Base-by-base conservation (phyloP, 2,329 filamentous ascomycete species). In the Aspergillus uvarum region DNA sequence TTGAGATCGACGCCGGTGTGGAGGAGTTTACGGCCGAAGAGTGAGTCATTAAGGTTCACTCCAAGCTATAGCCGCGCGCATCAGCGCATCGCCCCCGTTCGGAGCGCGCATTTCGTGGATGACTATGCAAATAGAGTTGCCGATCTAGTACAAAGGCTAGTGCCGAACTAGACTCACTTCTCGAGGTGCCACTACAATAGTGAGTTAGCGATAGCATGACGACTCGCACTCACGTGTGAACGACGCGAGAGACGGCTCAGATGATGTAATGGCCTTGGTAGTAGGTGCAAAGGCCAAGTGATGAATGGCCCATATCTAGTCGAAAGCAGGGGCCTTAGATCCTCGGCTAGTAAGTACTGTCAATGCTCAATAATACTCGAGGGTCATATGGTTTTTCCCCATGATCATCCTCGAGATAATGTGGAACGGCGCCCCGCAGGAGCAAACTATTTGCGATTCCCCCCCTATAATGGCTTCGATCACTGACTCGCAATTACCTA, bases 51-150 rank as follows among this genome's bases (percentile, higher is more conserved):
- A 53, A 53, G 51, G 51, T 55, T 47, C 53, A 55, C 53, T 24
- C 22, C 42, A 48, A 48, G 38, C 53, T 31, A 48, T 55, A 55
- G 32, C 42, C 32, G 42, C 53, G 42, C 53, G 53, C 47, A 55
- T 55, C 53, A 44, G 53, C 53, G 32, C 47, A 29, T 35, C 38
- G 38, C 8, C 38, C 47, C 42, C 53, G 32, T 38, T 47, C 53
- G 53, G 53, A 31, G 47, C 26, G 47, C 42, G 53, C 38, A 38
- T 29, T 29, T 32, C 53, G 22, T 48, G 53, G 26, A 35, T 6
- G 4, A 16, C 12, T 35, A 55, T 55, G 53, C n/a, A 55, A 55
- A 55, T 55, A 55, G 53, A 35, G 53, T 48, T 55, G 53, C 29
- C 53, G 53, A 55, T 55, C 53, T 55, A 22, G 12, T 32, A 51